These are phyloP conservation scores for Neckera pumila DNA, from an alignment of 225 moss, liverwort and hornwort genomes.

Conservation along the genomic window DNA sequence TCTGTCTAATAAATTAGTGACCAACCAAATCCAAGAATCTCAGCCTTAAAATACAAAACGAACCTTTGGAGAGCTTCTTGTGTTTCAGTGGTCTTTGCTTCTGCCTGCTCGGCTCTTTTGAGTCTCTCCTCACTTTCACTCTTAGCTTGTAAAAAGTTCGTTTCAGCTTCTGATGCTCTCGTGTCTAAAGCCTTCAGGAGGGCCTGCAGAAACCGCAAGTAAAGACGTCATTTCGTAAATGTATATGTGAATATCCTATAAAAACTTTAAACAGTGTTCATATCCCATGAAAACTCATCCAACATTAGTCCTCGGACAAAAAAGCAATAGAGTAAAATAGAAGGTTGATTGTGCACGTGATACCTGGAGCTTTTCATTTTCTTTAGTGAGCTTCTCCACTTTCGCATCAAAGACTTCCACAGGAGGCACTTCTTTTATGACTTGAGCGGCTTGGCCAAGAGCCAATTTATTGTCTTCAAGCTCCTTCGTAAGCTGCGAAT, in stretches of 20 bases:
- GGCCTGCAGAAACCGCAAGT: conserved; percentile 25
- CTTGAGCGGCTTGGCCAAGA: conserved; percentile 78
- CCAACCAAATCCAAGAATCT: not conserved
- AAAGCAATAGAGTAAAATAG: not conserved
- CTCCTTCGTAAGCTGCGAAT: conserved; percentile 54
- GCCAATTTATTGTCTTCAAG: conserved; percentile 68
- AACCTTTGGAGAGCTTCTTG: conserved; percentile 91
- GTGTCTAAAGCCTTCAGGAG: conserved; percentile 42
- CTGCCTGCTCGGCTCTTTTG: conserved; percentile 76
- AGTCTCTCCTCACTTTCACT: conserved; percentile 76
- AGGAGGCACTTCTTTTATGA: conserved; percentile 70
- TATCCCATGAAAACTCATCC: not conserved
- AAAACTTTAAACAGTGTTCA: not conserved
- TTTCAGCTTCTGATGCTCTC: conserved; percentile 60
- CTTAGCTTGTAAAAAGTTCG: conserved; percentile 44
- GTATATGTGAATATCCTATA: not conserved
- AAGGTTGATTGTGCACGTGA: conserved; percentile 13
- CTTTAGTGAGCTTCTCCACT: conserved; percentile 66
- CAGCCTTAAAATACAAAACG: not conserved
- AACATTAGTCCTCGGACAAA: not conserved
- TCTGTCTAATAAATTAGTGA: not conserved
- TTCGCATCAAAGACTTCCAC: conserved; percentile 91
- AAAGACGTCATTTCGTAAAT: not conserved
- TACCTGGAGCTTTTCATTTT: conserved; percentile 68
- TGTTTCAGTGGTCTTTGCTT: conserved; percentile 64